Conservation (phyloP, 495 filamentous ascomycete genomes). For the Filosporella fistucella region DNA sequence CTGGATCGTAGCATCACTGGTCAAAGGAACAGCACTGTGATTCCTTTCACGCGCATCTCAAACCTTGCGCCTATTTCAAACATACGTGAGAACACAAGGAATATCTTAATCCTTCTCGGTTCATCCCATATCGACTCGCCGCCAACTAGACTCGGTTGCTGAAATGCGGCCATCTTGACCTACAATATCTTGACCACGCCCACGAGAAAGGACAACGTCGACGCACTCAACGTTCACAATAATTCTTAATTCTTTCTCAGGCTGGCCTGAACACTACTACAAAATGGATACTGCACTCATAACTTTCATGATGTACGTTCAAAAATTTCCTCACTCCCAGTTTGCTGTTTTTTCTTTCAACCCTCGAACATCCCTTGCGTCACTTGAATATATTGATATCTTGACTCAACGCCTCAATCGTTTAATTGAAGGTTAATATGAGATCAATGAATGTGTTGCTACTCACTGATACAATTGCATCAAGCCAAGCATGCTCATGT, state of each 20-base stretch:
- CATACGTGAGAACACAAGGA: slow-evolving; percentile 4
- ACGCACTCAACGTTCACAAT: not conserved
- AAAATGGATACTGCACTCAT: slow-evolving; percentile 25
- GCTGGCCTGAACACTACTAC: slow-evolving; percentile 16
- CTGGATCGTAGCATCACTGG: slow-evolving; percentile 7
- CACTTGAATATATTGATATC: too few relatives aligned
- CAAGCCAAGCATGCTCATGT: too few relatives aligned
- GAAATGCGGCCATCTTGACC: slow-evolving; percentile 8
- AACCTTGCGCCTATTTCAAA: slow-evolving; percentile 20
- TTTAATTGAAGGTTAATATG: too few relatives aligned
- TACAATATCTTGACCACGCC: slow-evolving; percentile 18
- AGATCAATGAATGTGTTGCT: too few relatives aligned
- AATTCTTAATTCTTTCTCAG: slow-evolving; percentile 9
- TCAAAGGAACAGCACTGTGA: slow-evolving; percentile 8
- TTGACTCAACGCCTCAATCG: too few relatives aligned
- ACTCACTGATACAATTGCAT: too few relatives aligned
- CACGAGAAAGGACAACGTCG: slow-evolving; percentile 5
- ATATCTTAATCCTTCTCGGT: not conserved
- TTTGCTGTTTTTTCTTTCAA: slow-evolving; percentile 1
- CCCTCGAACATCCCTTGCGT: too few relatives aligned
- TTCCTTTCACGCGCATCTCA: slow-evolving; percentile 9
- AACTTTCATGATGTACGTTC: slow-evolving; percentile 26
- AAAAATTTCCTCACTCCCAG: slow-evolving; percentile 5
- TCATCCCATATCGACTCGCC: not conserved
- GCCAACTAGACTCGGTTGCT: too few relatives aligned